Percentiles rank a stretch among this genome's conserved stretches.
Evolutionary conservation across 306 rosid species (phyloP).

Genomic region (Cucumis melo): DNA sequence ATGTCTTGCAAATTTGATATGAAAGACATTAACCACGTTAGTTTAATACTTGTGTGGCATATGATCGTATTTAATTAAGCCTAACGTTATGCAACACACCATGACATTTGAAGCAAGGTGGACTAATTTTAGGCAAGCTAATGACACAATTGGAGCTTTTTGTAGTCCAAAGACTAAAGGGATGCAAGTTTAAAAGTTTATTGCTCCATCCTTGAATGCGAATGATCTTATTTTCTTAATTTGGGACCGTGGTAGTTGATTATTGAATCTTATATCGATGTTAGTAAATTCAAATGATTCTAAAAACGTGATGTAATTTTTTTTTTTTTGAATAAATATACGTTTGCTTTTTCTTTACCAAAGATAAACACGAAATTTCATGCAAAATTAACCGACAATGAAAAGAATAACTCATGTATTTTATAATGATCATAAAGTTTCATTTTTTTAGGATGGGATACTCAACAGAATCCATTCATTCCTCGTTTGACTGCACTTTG

Average conservation of each 20-base stretch:
- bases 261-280: not conserved
- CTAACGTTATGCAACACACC: not conserved
- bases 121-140: not conserved
- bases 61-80: not conserved
- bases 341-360: no score
- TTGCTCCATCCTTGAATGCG: not conserved
- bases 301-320: no score
- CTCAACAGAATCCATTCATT: not conserved
- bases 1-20: not conserved
- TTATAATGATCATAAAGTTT: no score
- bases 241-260: not conserved
- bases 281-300: not conserved
- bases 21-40: not conserved
- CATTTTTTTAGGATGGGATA: no score
- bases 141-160: not conserved
- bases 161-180: not conserved
- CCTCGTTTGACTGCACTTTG: not conserved
- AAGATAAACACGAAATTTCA: no score
- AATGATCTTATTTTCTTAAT: not conserved
- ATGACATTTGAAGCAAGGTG: not conserved
- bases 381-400: no score
- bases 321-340: no score
- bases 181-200: not conserved
- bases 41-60: not conserved
- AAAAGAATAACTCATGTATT: no score